Evolutionary conservation across 2,329 filamentous ascomycete genomes (phyloP).

Genomic region (Dothideomycetidae sp.): DNA sequence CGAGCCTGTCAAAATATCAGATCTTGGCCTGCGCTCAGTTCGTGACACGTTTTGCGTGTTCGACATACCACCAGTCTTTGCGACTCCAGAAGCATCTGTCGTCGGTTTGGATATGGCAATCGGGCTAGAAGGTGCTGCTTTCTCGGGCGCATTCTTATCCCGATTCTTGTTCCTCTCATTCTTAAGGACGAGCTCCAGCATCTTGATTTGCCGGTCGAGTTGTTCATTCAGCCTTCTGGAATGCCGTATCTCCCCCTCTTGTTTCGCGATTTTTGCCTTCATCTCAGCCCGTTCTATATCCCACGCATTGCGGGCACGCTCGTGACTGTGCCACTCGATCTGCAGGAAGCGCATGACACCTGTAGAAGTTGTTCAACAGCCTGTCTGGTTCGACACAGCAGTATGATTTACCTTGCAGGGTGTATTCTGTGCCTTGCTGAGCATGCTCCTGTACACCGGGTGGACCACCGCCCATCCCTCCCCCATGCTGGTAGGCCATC

Average conservation of each 20-base stretch:
- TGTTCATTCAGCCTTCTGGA: constrained; percentile 81
- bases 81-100: constrained; percentile 11
- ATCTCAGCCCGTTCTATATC: constrained; percentile 98
- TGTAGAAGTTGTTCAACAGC: constrained; percentile 27
- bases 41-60: constrained; percentile 24
- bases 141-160: constrained; percentile 12
- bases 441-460: constrained; percentile 34
- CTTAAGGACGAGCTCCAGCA: constrained; percentile 78
- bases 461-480: constrained; percentile 44
- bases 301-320: constrained; percentile 95
- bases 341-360: constrained; percentile 99
- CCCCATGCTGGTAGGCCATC: constrained; percentile 60
- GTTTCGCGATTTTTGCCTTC: constrained; percentile 88
- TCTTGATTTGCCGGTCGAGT: constrained; percentile 74
- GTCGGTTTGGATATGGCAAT: constrained; percentile 13
- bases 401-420: constrained; percentile 46
- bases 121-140: constrained; percentile 1
- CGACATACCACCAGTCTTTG: too few relatives aligned
- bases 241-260: constrained; percentile 79
- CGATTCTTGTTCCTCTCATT: constrained; percentile 58
- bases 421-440: constrained; percentile 54
- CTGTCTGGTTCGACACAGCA: neutral
- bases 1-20: neutral
- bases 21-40: constrained; percentile 37
- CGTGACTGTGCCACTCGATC: constrained; percentile 97